phyloP scores from a whole-genome alignment of 129 eudicot species.

The Logfia minima region DNA sequence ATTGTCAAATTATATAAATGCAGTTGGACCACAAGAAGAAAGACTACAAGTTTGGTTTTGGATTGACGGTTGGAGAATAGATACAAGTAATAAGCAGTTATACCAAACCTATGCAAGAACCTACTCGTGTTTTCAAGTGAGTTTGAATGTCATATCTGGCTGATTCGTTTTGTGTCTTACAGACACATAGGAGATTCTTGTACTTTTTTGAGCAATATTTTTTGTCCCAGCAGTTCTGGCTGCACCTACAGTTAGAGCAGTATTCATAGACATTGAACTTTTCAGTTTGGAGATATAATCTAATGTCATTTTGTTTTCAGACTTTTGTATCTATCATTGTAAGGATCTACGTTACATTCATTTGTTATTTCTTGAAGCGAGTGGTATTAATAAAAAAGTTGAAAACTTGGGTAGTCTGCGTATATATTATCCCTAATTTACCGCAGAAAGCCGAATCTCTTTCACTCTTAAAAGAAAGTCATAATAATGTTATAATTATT shows the following conservation, averaged over 20 bases:
- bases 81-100: neutral
- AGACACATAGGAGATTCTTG: conserved; percentile 35
- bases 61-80: conserved; percentile 78
- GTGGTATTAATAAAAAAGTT: too few relatives aligned
- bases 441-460: too few relatives aligned
- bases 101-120: conserved; percentile 1
- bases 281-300: conserved; percentile 32
- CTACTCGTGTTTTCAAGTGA: conserved; percentile 26
- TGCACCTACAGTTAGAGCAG: conserved; percentile 26
- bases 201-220: conserved; percentile 28
- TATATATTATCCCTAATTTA: too few relatives aligned
- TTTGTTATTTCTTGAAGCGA: too few relatives aligned
- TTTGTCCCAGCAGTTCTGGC: conserved; percentile 32
- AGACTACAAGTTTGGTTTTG: conserved; percentile 91
- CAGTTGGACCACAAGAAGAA: conserved; percentile 85
- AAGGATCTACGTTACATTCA: neutral
- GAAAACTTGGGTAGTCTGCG: too few relatives aligned
- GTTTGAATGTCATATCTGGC: conserved; percentile 19
- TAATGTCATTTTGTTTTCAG: neutral
- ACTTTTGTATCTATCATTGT: neutral
- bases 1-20: conserved; percentile 10
- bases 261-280: conserved; percentile 30
- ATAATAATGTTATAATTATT: too few relatives aligned
- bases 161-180: conserved; percentile 16
- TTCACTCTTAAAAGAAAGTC: too few relatives aligned